Evolutionary conservation across 345 rosid genomes (phyloP).

Genomic region (Salix suchowensis): DNA sequence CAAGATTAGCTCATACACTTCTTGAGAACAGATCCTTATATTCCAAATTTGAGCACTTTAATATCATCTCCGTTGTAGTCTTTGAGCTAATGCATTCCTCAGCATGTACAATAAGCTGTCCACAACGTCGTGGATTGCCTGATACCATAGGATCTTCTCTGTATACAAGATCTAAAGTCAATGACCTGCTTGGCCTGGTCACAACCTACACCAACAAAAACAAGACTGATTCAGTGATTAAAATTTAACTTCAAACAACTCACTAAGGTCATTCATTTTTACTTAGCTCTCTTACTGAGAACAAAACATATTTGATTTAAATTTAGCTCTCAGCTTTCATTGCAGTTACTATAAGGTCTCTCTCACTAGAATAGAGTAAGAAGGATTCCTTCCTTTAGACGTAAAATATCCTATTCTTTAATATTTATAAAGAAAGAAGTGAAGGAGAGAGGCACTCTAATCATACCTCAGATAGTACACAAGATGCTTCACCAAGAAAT

Average conservation of each 20-base stretch:
- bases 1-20: constrained; percentile 50
- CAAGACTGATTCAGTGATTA: background rate
- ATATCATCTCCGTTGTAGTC: constrained; percentile 58
- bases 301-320: background rate
- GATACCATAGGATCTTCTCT: constrained; percentile 47
- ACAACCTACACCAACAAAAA: constrained; percentile 42
- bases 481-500: constrained; percentile 64
- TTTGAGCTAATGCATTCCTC: constrained; percentile 81
- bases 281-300: background rate
- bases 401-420: background rate
- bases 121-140: constrained; percentile 32
- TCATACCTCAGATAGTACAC: constrained; percentile 57
- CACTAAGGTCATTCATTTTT: background rate
- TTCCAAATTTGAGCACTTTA: constrained; percentile 79
- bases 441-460: constrained; percentile 4
- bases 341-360: background rate
- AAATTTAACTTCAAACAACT: background rate
- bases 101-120: constrained; percentile 71
- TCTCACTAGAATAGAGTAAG: background rate
- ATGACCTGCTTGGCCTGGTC: constrained; percentile 40
- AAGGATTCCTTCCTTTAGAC: background rate
- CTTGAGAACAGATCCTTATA: constrained; percentile 71
- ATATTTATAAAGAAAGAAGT: constrained; percentile 1
- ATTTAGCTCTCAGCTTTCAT: background rate
- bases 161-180: constrained; percentile 50